Percentiles rank a stretch among this genome's conserved stretches.
phyloP scores from a whole-genome alignment of 768 basidiomycete species.

The Obba rivulosa region DNA sequence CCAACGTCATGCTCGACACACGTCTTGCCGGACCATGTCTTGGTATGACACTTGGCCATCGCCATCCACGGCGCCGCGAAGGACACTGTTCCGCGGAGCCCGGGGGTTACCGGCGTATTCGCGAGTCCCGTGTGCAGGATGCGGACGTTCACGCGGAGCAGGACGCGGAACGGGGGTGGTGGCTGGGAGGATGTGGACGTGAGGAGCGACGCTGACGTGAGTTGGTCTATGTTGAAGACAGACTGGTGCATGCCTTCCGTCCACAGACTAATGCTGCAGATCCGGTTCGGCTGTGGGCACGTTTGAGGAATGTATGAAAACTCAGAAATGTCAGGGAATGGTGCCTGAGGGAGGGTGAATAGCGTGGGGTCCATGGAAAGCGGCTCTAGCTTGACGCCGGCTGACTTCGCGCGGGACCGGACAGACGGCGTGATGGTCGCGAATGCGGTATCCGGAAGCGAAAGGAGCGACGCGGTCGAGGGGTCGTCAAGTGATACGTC shows the following conservation, averaged over 20 bases:
- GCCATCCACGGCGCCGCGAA: constrained; percentile 48
- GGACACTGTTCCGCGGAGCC: constrained; percentile 54
- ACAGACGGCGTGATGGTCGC: constrained; percentile 9
- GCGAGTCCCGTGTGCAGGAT: constrained; percentile 51
- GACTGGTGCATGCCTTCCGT: constrained; percentile 69
- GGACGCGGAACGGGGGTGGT: constrained; percentile 35
- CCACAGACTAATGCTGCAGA: constrained; percentile 44
- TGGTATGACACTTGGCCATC: constrained; percentile 60
- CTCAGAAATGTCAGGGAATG: constrained; percentile 12
- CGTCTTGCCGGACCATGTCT: constrained; percentile 45
- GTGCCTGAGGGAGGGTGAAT: constrained; percentile 18
- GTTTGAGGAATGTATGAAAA: constrained; percentile 18
- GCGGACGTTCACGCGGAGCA: constrained; percentile 51
- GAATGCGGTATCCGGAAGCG: constrained; percentile 5
- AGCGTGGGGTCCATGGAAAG: constrained; percentile 20
- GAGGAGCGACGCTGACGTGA: constrained; percentile 30
- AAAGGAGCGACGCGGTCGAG: constrained; percentile 6
- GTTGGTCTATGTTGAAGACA: constrained; percentile 51
- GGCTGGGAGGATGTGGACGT: constrained; percentile 27
- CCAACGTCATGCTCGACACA: constrained; percentile 51
- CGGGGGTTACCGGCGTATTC: constrained; percentile 53
- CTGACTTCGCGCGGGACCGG: constrained; percentile 6
- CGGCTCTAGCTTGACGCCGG: constrained; percentile 22
- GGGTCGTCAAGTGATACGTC: constrained; percentile 9
- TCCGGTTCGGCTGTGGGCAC: constrained; percentile 30